phyloP scores from a whole-genome alignment of 192 early-diverging fungal species.

The Gaertneriomyces semiglobifer region DNA sequence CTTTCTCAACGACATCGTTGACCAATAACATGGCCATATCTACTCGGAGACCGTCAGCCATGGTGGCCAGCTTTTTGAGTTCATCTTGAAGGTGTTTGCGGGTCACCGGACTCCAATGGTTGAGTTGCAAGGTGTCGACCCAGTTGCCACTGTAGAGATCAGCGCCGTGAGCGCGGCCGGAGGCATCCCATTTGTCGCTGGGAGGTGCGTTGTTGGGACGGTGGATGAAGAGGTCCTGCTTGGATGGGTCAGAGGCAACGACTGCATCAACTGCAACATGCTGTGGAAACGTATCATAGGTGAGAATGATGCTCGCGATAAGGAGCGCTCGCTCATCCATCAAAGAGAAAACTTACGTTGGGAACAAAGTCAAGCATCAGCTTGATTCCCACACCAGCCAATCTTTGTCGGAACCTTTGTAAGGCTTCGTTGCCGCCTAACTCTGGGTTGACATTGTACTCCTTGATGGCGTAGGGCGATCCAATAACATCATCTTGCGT shows the following conservation, averaged over 20 bases:
- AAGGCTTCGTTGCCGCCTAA: constrained; percentile 3
- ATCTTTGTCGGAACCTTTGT: neutral
- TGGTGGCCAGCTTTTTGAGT: neutral
- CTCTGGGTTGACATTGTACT: constrained; percentile 7
- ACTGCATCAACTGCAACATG: neutral
- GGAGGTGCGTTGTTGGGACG: neutral
- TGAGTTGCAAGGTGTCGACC: constrained; percentile 6
- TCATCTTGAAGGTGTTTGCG: neutral
- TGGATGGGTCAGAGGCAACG: neutral
- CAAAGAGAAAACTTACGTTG: neutral
- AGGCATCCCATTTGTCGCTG: neutral
- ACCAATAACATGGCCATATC: constrained; percentile 9
- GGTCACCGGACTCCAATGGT: constrained; percentile 4
- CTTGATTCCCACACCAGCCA: neutral
- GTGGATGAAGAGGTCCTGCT: constrained; percentile 1
- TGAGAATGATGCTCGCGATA: too few relatives aligned
- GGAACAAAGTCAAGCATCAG: constrained; percentile 11
- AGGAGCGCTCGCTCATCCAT: neutral
- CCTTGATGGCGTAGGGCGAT: constrained; percentile 2
- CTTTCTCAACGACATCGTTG: neutral
- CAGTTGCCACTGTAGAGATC: constrained; percentile 4
- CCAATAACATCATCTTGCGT: constrained; percentile 2
- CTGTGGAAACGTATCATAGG: neutral
- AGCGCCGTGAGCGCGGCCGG: constrained; percentile 1
- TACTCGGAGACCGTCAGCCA: neutral